Evolutionary conservation across 2,329 filamentous ascomycete genomes (phyloP).

Genomic region (Shiraia bambusicola): DNA sequence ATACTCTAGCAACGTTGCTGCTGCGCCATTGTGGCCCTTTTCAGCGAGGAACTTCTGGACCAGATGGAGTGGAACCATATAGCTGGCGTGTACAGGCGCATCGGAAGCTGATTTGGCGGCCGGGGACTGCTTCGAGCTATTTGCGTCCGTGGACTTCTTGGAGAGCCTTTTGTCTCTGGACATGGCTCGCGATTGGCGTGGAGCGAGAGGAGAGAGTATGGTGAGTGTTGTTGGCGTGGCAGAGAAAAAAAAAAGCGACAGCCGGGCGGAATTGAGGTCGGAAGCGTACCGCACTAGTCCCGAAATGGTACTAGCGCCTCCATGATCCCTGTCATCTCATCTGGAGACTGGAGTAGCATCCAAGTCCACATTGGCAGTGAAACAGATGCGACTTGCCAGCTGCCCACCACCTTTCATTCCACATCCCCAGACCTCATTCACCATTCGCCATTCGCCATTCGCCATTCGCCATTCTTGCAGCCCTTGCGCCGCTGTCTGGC

Average conservation of each 20-base stretch:
- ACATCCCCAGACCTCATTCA: not conserved
- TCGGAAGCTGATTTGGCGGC: constrained; percentile 5
- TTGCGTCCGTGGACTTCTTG: constrained; percentile 13
- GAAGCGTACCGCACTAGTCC: constrained; percentile 15
- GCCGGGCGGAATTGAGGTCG: constrained; percentile 17
- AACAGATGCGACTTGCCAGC: constrained; percentile 10
- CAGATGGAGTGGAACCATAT: constrained; percentile 29
- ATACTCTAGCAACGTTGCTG: constrained; percentile 27
- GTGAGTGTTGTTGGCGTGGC: constrained; percentile 6
- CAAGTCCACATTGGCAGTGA: constrained; percentile 16
- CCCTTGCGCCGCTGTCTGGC: not conserved
- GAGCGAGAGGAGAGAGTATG: constrained; percentile 1
- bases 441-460: constrained; percentile 1
- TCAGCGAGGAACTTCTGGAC: constrained; percentile 39
- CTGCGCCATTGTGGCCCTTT: constrained; percentile 37
- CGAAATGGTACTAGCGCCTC: constrained; percentile 11
- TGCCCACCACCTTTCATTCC: constrained; percentile 3
- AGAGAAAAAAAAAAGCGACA: constrained; percentile 24
- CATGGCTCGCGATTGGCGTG: constrained; percentile 22
- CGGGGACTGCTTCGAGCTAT: constrained; percentile 18
- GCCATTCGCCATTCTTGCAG: not conserved
- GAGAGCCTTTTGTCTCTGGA: constrained; percentile 24
- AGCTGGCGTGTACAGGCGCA: constrained; percentile 6
- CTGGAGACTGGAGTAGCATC: constrained; percentile 19
- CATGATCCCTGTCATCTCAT: constrained; percentile 20